Percentiles rank a stretch among this genome's conserved stretches.
phyloP scores from a whole-genome alignment of 2,329 filamentous ascomycete genomes.

The Teratosphaeria pseudoeucalypti region DNA sequence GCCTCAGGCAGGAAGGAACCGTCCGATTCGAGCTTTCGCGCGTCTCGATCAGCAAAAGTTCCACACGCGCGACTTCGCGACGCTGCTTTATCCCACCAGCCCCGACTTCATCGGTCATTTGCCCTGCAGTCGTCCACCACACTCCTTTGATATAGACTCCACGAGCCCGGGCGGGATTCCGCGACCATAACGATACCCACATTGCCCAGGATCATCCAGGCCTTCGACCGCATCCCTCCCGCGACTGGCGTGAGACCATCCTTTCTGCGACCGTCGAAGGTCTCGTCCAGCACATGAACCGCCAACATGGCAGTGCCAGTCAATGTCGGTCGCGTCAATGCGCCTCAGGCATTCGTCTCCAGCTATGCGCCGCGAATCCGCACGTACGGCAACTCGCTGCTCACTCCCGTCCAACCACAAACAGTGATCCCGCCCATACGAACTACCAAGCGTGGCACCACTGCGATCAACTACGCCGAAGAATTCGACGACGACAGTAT shows the following conservation, averaged over 20 bases:
- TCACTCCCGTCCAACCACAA: constrained; percentile 70
- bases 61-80: neutral
- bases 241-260: constrained; percentile 2
- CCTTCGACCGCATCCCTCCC: constrained; percentile 3
- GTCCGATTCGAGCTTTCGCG: neutral
- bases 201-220: constrained; percentile 5
- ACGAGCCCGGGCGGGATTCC: constrained; percentile 1
- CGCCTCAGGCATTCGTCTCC: constrained; percentile 79
- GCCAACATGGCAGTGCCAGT: constrained; percentile 12
- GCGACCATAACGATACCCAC: constrained; percentile 17
- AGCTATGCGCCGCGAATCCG: constrained; percentile 86
- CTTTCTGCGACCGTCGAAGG: constrained; percentile 5
- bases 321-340: constrained; percentile 32
- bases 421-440: constrained; percentile 59
- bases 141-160: constrained; percentile 1
- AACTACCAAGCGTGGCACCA: constrained; percentile 95
- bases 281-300: constrained; percentile 4
- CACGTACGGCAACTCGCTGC: constrained; percentile 80
- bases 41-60: neutral
- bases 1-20: neutral
- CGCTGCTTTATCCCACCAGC: neutral
- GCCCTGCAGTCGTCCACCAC: constrained; percentile 1
- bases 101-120: neutral
- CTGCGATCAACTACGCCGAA: constrained; percentile 94
- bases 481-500: constrained; percentile 85